These are phyloP conservation scores for Sporobolomyces phaffii DNA, from an alignment of 768 basidiomycete species.

Conservation along the genomic window DNA sequence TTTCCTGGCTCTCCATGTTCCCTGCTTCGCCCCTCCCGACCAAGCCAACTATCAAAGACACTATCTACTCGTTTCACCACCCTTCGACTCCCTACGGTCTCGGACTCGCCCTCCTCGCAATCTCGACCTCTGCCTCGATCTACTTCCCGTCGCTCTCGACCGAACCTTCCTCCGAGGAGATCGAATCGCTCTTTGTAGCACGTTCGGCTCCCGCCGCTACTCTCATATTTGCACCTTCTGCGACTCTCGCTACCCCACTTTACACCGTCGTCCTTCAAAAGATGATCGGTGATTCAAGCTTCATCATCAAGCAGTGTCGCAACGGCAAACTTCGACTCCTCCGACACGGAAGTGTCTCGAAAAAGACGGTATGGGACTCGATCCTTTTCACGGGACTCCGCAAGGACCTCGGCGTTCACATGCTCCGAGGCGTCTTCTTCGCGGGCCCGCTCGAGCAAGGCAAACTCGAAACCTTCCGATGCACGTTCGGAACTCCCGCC, in stretches of 20 bases:
- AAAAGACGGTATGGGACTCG: conserved; percentile 27
- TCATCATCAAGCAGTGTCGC: conserved; percentile 21
- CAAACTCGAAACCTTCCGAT: conserved; percentile 30
- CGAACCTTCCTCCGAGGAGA: neutral
- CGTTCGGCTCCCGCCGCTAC: neutral
- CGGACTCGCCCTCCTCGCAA: conserved; percentile 32
- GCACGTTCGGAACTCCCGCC: conserved; percentile 24
- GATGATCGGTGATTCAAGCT: conserved; percentile 25
- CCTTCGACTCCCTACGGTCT: conserved; percentile 32
- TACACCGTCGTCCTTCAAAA: conserved; percentile 22
- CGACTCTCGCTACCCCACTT: conserved; percentile 9
- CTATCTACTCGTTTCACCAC: conserved; percentile 32
- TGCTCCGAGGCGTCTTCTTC: conserved; percentile 22
- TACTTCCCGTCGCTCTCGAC: conserved; percentile 1
- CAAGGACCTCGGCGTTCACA: conserved; percentile 22
- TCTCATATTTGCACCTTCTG: conserved; percentile 27
- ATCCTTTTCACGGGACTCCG: conserved; percentile 27
- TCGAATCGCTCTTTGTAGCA: neutral
- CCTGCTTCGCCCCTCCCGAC: conserved; percentile 21
- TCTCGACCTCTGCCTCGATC: conserved; percentile 26
- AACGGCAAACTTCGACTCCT: conserved; percentile 33
- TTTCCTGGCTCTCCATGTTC: conserved; percentile 34
- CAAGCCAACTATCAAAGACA: conserved; percentile 22
- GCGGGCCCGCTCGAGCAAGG: conserved; percentile 13
- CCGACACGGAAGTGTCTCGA: conserved; percentile 23